phyloP scores from a whole-genome alignment of 225 moss, liverwort and hornwort genomes.

The Asterella californica region DNA sequence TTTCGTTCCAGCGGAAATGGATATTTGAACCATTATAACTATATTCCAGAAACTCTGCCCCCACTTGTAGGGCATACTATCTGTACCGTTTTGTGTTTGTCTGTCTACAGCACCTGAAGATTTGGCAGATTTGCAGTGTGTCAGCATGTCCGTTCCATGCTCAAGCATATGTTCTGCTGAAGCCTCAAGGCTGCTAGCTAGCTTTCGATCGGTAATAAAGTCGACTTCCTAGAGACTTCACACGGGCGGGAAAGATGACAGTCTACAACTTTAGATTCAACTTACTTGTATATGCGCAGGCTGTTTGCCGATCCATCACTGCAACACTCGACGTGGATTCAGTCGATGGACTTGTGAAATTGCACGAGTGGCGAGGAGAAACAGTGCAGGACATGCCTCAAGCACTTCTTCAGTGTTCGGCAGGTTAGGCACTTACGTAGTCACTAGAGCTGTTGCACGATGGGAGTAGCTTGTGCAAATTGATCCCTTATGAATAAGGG shows the following conservation, averaged over 20 bases:
- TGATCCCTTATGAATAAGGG: slow-evolving; percentile 8
- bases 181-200: neutral
- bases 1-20: neutral
- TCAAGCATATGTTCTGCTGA: neutral
- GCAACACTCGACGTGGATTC: neutral
- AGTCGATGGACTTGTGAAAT: slow-evolving; percentile 3
- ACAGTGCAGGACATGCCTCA: neutral
- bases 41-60: neutral
- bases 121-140: slow-evolving; percentile 13
- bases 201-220: neutral
- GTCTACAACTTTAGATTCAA: neutral
- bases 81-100: neutral
- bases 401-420: neutral
- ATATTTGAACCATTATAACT: slow-evolving; percentile 10
- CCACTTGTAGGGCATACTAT: neutral
- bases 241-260: neutral
- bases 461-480: slow-evolving; percentile 11
- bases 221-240: neutral
- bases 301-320: slow-evolving; percentile 15
- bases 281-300: neutral
- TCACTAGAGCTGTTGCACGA: slow-evolving; percentile 1
- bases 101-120: neutral
- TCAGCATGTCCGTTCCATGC: neutral
- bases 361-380: slow-evolving; percentile 1
- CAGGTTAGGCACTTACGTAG: neutral